Evolutionary conservation across 192 early-diverging fungal genomes (phyloP).

Genomic region (Coemansia sp.): DNA sequence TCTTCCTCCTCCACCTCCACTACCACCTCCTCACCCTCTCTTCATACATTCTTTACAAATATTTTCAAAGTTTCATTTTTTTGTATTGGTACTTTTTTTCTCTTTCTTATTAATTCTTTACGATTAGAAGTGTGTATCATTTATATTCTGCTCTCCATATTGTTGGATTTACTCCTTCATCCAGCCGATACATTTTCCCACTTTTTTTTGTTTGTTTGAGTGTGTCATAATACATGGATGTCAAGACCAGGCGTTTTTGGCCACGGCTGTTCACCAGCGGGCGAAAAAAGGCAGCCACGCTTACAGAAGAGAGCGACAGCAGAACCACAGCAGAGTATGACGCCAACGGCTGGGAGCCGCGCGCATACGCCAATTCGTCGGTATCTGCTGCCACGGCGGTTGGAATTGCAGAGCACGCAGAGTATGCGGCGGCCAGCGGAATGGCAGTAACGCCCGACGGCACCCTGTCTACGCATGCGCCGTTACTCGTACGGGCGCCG

Average conservation of each 20-base stretch:
- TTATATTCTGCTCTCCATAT: background rate
- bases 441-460: slow-evolving; percentile 4
- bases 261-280: slow-evolving; percentile 18
- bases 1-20: background rate
- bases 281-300: background rate
- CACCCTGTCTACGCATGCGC: background rate
- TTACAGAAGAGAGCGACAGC: slow-evolving; percentile 1
- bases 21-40: background rate
- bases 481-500: background rate
- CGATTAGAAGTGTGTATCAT: background rate
- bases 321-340: background rate
- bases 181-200: background rate
- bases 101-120: background rate
- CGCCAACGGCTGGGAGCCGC: slow-evolving; percentile 9
- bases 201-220: background rate
- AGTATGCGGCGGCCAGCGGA: background rate
- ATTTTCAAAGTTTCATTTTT: background rate
- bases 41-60: background rate
- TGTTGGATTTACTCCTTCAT: background rate
- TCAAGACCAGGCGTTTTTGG: slow-evolving; percentile 19
- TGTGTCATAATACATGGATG: background rate
- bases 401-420: background rate
- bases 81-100: background rate
- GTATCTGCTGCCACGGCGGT: slow-evolving; percentile 37
- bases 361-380: slow-evolving; percentile 35